Evolutionary conservation across 352 stramenopile genomes (phyloP).

Genomic region (Phytopythium delawarense): DNA sequence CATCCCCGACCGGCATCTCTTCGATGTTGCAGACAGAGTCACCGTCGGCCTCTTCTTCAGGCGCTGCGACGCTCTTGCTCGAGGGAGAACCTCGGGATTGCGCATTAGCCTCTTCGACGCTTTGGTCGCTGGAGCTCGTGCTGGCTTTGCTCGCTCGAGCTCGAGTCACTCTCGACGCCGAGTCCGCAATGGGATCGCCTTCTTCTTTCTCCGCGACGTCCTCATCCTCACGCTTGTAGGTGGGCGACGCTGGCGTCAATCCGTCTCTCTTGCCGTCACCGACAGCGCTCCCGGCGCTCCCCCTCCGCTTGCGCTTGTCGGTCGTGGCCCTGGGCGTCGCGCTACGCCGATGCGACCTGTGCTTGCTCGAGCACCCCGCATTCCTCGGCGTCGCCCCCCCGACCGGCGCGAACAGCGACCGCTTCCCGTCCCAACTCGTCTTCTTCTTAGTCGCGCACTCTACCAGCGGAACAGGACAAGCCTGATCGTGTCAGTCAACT

Average conservation of each 20-base stretch:
- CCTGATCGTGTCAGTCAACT: not conserved
- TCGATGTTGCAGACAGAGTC: not conserved
- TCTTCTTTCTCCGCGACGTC: not conserved
- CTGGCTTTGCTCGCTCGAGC: not conserved
- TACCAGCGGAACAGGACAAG: not conserved
- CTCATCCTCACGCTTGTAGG: not conserved
- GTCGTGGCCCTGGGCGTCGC: constrained; percentile 1
- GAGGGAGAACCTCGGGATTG: not conserved
- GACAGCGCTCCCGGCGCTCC: not conserved
- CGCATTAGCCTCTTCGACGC: not conserved
- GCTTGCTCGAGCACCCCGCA: constrained; percentile 7
- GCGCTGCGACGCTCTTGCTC: not conserved
- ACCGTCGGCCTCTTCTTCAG: too few relatives aligned
- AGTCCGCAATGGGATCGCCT: not conserved
- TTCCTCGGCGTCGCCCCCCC: constrained; percentile 8
- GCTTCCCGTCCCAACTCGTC: constrained; percentile 49
- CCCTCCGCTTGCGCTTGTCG: constrained; percentile 4
- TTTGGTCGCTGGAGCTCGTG: not conserved
- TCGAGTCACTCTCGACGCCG: not conserved
- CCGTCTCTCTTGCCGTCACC: not conserved
- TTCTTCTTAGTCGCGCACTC: constrained; percentile 18
- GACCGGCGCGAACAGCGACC: constrained; percentile 28
- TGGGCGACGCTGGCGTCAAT: not conserved
- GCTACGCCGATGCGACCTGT: not conserved
- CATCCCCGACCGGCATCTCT: not conserved